Evolutionary conservation across 179 eudicot genomes (phyloP).

Genomic region (Monotropa hypopitys): DNA sequence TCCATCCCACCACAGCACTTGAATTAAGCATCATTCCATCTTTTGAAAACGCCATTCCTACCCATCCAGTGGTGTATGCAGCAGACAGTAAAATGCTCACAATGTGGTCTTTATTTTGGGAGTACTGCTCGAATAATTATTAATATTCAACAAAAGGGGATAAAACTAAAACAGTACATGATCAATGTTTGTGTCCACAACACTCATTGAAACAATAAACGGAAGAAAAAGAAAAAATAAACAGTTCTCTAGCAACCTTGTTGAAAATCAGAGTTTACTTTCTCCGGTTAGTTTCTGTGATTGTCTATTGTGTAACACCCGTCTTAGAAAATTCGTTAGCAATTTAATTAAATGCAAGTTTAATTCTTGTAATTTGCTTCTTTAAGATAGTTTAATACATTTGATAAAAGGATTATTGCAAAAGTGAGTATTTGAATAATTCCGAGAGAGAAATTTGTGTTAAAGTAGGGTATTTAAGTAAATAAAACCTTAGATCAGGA

Average conservation of each 20-base stretch:
- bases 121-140: conserved; percentile 44
- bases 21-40: conserved; percentile 80
- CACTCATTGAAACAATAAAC: background rate
- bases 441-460: too few relatives aligned
- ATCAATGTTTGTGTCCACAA: background rate
- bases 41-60: conserved; percentile 80
- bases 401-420: too few relatives aligned
- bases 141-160: background rate
- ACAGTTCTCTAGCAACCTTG: background rate
- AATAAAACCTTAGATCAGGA: too few relatives aligned
- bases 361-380: too few relatives aligned
- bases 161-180: background rate
- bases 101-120: conserved; percentile 53
- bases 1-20: conserved; percentile 95
- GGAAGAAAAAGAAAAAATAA: background rate
- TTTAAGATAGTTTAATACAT: too few relatives aligned
- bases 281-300: background rate
- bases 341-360: too few relatives aligned
- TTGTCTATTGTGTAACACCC: background rate
- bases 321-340: too few relatives aligned
- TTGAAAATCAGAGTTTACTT: background rate
- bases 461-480: too few relatives aligned
- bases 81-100: conserved; percentile 70
- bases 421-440: too few relatives aligned
- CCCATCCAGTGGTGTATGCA: conserved; percentile 84